These are phyloP conservation scores for Penicillium goetzii DNA, from an alignment of 495 filamentous ascomycete genomes.

Conservation along the genomic window DNA sequence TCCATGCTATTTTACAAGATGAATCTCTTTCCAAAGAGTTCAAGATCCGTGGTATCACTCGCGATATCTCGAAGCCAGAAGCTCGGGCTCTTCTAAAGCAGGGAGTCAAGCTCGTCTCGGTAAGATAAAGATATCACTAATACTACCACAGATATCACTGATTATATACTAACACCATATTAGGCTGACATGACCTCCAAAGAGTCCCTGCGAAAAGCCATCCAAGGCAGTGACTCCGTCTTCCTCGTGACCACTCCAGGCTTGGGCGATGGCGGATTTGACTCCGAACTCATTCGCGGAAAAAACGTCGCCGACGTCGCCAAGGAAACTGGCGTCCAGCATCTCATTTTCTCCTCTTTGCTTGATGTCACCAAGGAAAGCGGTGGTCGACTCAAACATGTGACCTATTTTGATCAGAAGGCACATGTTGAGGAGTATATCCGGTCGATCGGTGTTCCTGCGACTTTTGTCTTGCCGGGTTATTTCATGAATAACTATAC, in stretches of 20 bases:
- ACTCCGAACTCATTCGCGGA: background rate
- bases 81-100: slow-evolving; percentile 32
- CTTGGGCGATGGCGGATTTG: background rate
- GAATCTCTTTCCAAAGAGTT: slow-evolving; percentile 51
- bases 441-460: background rate
- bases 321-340: background rate
- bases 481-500: slow-evolving; percentile 1
- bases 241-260: background rate
- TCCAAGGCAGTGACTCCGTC: background rate
- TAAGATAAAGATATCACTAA: background rate
- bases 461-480: background rate
- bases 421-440: background rate
- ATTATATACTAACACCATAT: background rate
- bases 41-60: slow-evolving; percentile 58
- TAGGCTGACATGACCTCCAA: background rate
- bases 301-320: background rate
- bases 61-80: slow-evolving; percentile 34
- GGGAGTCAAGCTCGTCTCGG: slow-evolving; percentile 38
- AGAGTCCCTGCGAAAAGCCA: background rate
- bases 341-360: background rate
- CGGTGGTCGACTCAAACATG: background rate
- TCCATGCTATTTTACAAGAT: slow-evolving; percentile 54
- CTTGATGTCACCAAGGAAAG: background rate
- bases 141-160: background rate
- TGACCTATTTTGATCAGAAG: background rate